phyloP scores from a whole-genome alignment of 139 green algal species.

The Picochlorum sp. region DNA sequence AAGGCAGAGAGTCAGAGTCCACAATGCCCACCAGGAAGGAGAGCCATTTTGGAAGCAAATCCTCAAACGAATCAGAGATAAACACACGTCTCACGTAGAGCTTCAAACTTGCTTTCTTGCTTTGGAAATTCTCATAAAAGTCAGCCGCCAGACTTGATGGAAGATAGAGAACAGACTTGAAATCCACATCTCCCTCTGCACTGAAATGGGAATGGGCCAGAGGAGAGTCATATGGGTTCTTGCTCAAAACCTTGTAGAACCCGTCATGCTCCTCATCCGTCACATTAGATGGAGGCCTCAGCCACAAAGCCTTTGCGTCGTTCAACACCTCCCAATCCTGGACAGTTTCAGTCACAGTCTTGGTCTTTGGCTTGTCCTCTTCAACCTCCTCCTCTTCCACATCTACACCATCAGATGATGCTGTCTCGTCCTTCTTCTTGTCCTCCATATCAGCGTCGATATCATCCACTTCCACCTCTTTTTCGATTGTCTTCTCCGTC shows the following conservation, averaged over 20 bases:
- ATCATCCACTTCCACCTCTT: slow-evolving; percentile 35
- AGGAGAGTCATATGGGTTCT: slow-evolving; percentile 60
- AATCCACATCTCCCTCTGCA: slow-evolving; percentile 98
- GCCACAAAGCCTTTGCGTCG: slow-evolving; percentile 93
- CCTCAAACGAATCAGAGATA: slow-evolving; percentile 87
- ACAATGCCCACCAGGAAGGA: slow-evolving; percentile 84
- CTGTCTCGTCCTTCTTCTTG: slow-evolving; percentile 21
- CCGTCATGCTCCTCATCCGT: slow-evolving; percentile 87
- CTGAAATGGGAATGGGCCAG: slow-evolving; percentile 89
- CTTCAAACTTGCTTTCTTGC: slow-evolving; percentile 64
- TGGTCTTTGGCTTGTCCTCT: slow-evolving; percentile 54
- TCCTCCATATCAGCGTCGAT: slow-evolving; percentile 22
- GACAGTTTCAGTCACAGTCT: slow-evolving; percentile 68
- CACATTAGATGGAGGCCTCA: slow-evolving; percentile 80
- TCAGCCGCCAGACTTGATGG: slow-evolving; percentile 43
- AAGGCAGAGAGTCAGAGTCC: slow-evolving; percentile 92
- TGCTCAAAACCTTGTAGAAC: slow-evolving; percentile 92
- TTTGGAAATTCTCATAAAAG: slow-evolving; percentile 85
- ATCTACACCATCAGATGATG: slow-evolving; percentile 32
- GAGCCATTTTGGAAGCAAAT: slow-evolving; percentile 88
- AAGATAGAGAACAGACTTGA: slow-evolving; percentile 90
- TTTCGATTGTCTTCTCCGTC: slow-evolving; percentile 34
- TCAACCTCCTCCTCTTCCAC: slow-evolving; percentile 45
- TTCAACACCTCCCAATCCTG: slow-evolving; percentile 93
- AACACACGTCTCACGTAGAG: slow-evolving; percentile 95